phyloP scores from a whole-genome alignment of 2,329 filamentous ascomycete species.

The Colletotrichum sansevieriae region DNA sequence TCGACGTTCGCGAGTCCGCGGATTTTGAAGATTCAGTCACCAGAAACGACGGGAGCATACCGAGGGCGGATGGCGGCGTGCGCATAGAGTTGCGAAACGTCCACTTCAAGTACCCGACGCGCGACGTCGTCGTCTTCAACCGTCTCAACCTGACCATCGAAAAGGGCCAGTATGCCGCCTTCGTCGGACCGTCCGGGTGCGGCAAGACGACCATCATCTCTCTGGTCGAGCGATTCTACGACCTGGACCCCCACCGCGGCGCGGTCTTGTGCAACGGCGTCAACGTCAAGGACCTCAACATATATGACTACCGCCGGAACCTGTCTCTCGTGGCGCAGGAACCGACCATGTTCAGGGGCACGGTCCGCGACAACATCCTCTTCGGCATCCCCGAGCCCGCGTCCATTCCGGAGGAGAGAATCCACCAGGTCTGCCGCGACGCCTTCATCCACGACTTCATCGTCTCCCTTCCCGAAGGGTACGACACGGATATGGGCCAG shows the following conservation, averaged over 20 bases:
- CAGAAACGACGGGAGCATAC: constrained; percentile 14
- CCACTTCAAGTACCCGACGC: constrained; percentile 45
- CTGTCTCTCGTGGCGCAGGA: constrained; percentile 66
- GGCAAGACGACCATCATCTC: constrained; percentile 67
- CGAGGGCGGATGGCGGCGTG: constrained; percentile 33
- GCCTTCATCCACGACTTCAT: constrained; percentile 71
- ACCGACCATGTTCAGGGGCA: constrained; percentile 63
- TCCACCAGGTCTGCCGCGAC: constrained; percentile 49
- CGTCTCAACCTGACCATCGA: constrained; percentile 46
- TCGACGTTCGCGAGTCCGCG: constrained; percentile 21
- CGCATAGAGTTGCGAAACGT: constrained; percentile 44
- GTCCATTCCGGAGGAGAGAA: constrained; percentile 47
- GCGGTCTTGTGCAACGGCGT: constrained; percentile 53
- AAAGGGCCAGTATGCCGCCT: constrained; percentile 58
- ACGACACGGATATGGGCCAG: constrained; percentile 62
- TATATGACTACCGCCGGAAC: constrained; percentile 55
- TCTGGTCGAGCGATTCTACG: constrained; percentile 68
- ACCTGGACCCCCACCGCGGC: constrained; percentile 59
- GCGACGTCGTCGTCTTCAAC: constrained; percentile 44
- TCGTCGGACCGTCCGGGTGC: constrained; percentile 61
- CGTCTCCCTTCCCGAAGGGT: constrained; percentile 61
- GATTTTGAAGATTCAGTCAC: background rate
- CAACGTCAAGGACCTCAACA: constrained; percentile 53
- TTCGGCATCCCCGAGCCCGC: constrained; percentile 57
- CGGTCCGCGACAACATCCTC: constrained; percentile 61